Percentiles rank a stretch among this genome's conserved stretches.
phyloP scores from a whole-genome alignment of 176 grass and related monocot species.

The Thalia dealbata region DNA sequence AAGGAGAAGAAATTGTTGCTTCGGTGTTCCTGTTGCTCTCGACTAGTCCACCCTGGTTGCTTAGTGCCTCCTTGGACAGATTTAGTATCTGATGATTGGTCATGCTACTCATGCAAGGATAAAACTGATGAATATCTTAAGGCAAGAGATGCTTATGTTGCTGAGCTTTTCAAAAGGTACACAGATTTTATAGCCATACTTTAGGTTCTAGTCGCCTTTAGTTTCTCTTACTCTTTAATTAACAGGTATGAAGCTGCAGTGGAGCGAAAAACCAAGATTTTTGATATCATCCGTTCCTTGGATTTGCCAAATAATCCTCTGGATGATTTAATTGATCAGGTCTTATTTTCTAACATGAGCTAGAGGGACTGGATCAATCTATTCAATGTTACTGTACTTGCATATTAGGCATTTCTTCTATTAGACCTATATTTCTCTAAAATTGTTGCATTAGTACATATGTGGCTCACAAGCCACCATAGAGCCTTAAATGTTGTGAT shows the following conservation, averaged over 20 bases:
- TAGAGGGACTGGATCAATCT: background rate
- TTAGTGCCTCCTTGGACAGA: slow-evolving; percentile 91
- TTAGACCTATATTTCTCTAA: too few relatives aligned
- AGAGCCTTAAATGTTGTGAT: too few relatives aligned
- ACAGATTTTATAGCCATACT: background rate
- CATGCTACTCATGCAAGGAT: slow-evolving; percentile 82
- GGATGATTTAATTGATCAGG: slow-evolving; percentile 99
- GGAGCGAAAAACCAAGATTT: slow-evolving; percentile 67
- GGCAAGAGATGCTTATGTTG: slow-evolving; percentile 61
- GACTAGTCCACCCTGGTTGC: slow-evolving; percentile 74
- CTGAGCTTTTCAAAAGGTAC: slow-evolving; percentile 82
- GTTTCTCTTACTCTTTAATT: slow-evolving; percentile 9
- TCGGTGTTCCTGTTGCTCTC: slow-evolving; percentile 87
- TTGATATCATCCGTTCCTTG: slow-evolving; percentile 77
- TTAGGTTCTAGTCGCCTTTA: background rate
- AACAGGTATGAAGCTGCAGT: slow-evolving; percentile 59
- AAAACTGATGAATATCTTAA: slow-evolving; percentile 58
- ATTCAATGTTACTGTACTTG: too few relatives aligned
- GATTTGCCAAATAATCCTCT: slow-evolving; percentile 97
- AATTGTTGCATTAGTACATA: background rate
- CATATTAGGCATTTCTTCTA: too few relatives aligned
- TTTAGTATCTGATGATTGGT: slow-evolving; percentile 74
- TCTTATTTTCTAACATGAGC: slow-evolving; percentile 17
- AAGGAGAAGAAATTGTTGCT: slow-evolving; percentile 84
- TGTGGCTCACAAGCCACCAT: background rate